Conservation (phyloP, 495 filamentous ascomycete genomes). For the Annulohypoxylon nitens region DNA sequence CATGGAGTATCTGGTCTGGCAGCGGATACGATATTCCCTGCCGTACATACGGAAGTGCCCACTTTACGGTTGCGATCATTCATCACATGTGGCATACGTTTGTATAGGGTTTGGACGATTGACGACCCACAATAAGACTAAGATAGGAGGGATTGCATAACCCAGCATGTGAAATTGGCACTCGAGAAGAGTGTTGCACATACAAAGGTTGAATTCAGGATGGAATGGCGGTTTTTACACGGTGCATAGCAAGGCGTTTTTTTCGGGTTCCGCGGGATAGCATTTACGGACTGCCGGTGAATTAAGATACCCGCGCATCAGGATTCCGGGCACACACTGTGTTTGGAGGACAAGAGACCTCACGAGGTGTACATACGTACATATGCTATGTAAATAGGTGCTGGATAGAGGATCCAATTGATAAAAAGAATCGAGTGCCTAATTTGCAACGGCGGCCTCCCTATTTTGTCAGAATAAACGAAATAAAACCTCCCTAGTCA, state of each 20-base stretch:
- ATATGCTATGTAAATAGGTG: background rate
- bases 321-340: constrained; percentile 1
- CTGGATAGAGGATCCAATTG: background rate
- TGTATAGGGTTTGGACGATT: constrained; percentile 21
- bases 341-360: constrained; percentile 7
- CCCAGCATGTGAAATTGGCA: constrained; percentile 12
- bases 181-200: background rate
- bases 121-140: background rate
- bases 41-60: constrained; percentile 42
- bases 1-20: constrained; percentile 48
- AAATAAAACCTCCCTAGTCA: background rate
- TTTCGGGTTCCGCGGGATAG: constrained; percentile 37
- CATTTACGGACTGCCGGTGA: constrained; percentile 20
- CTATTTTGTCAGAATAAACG: background rate
- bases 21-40: constrained; percentile 28
- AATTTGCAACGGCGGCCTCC: background rate
- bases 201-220: constrained; percentile 12
- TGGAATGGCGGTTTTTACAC: constrained; percentile 28
- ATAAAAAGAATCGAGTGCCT: background rate
- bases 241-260: constrained; percentile 40
- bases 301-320: constrained; percentile 42
- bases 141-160: constrained; percentile 4
- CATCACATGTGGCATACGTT: constrained; percentile 50
- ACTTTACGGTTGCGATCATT: constrained; percentile 44
- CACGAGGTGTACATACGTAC: background rate